phyloP scores from a whole-genome alignment of 2,329 filamentous ascomycete species.

The Clarireedia monteithiana region DNA sequence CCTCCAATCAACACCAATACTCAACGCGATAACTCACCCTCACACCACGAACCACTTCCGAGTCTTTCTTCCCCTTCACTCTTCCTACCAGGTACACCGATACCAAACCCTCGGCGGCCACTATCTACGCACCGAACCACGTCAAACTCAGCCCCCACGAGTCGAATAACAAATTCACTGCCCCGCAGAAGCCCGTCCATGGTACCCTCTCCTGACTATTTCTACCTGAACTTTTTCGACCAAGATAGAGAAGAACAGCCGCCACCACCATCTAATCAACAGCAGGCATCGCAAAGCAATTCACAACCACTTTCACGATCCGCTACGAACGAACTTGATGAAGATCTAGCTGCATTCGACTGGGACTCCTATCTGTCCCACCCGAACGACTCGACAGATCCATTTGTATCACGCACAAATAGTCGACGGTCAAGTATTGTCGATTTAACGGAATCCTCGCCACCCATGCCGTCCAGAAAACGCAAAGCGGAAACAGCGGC shows the following conservation, averaged over 20 bases:
- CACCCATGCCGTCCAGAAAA: conserved; percentile 18
- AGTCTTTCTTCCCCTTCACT: background rate
- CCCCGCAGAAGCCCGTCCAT: background rate
- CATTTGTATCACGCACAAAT: background rate
- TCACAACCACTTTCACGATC: background rate
- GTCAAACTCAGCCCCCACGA: background rate
- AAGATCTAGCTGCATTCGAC: background rate
- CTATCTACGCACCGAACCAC: background rate
- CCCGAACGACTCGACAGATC: background rate
- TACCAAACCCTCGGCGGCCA: background rate
- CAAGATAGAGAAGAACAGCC: background rate
- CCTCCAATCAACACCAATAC: background rate
- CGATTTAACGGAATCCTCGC: conserved; percentile 24
- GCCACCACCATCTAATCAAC: background rate
- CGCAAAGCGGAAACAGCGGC: conserved; percentile 18
- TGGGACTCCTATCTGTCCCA: background rate
- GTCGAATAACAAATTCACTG: background rate
- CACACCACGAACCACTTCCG: background rate
- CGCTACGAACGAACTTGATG: background rate
- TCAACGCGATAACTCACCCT: background rate
- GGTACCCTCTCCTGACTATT: background rate
- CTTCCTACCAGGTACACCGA: conserved; percentile 1
- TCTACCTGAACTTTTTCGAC: background rate
- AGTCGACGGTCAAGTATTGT: conserved; percentile 16
- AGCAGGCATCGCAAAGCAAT: background rate